phyloP scores from a whole-genome alignment of 768 basidiomycete genomes.

The Rhodotorula graminis region DNA sequence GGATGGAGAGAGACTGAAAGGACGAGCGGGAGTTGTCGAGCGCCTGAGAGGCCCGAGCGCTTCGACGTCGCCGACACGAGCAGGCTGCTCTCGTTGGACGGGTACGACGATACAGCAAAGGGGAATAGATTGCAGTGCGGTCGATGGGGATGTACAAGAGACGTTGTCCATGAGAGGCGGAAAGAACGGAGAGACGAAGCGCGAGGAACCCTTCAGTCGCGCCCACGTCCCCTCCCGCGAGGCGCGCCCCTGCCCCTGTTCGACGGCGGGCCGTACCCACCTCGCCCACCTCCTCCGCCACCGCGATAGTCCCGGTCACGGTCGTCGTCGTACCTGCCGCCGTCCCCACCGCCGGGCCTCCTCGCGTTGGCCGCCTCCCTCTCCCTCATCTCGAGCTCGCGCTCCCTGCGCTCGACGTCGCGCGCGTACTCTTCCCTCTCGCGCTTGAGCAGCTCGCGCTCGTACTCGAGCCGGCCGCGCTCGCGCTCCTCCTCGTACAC shows the following conservation, averaged over 20 bases:
- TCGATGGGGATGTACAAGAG: no score
- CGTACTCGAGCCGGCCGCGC: not conserved
- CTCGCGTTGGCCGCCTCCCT: not conserved
- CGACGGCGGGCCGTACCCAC: not conserved
- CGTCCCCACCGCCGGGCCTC: not conserved
- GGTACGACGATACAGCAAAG: no score
- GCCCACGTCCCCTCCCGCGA: no score
- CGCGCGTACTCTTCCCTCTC: not conserved
- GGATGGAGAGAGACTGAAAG: no score
- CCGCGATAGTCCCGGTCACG: not conserved
- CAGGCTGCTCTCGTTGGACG: no score
- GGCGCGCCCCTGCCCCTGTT: not conserved
- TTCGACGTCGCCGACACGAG: no score
- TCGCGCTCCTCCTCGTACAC: not conserved
- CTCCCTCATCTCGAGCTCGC: not conserved
- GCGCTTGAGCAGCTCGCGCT: conserved; percentile 1
- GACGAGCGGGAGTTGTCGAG: no score
- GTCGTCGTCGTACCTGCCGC: not conserved
- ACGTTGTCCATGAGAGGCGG: no score
- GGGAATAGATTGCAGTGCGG: no score
- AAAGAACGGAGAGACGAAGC: no score
- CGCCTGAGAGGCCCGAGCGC: no score
- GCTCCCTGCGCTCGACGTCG: not conserved
- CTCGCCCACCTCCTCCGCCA: not conserved
- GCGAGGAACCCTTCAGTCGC: not conserved